Evolutionary conservation across 257 asterid species (phyloP).

Genomic region (Plantago elongata): DNA sequence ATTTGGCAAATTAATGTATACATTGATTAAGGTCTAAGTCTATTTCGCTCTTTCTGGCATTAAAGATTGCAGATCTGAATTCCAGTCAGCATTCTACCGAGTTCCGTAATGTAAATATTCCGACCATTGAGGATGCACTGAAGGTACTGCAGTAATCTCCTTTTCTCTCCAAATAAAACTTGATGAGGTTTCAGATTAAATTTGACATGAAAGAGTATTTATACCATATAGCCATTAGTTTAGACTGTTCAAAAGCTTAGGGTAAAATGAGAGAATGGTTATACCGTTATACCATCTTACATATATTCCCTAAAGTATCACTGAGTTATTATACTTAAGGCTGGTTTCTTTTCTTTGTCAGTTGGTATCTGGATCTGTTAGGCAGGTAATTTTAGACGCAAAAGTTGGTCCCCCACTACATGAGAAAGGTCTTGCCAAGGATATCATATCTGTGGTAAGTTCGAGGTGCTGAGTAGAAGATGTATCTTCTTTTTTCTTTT

Average conservation of each 20-base stretch:
- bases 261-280: not conserved
- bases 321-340: constrained; percentile 17
- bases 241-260: constrained; percentile 8
- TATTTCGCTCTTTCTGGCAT: constrained; percentile 28
- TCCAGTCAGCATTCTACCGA: constrained; percentile 39
- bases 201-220: constrained; percentile 12
- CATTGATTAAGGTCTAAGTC: constrained; percentile 24
- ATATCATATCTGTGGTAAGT: constrained; percentile 71
- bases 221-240: constrained; percentile 17
- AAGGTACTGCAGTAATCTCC: constrained; percentile 41
- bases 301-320: not conserved
- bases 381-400: constrained; percentile 78
- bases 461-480: constrained; percentile 8
- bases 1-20: constrained; percentile 5
- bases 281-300: no score
- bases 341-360: constrained; percentile 33
- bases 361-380: constrained; percentile 75
- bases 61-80: constrained; percentile 60
- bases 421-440: constrained; percentile 76
- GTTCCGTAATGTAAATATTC: constrained; percentile 53
- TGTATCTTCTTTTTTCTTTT: constrained; percentile 11
- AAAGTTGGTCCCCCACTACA: constrained; percentile 86
- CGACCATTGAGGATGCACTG: constrained; percentile 79
- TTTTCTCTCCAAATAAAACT: constrained; percentile 14
- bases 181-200: constrained; percentile 14